A percentile compares a stretch with the other conserved stretches of the same genome.
These are phyloP conservation scores for Kalaharituber pfeilii DNA, from an alignment of 2,329 filamentous ascomycete species.

Conservation along the genomic window DNA sequence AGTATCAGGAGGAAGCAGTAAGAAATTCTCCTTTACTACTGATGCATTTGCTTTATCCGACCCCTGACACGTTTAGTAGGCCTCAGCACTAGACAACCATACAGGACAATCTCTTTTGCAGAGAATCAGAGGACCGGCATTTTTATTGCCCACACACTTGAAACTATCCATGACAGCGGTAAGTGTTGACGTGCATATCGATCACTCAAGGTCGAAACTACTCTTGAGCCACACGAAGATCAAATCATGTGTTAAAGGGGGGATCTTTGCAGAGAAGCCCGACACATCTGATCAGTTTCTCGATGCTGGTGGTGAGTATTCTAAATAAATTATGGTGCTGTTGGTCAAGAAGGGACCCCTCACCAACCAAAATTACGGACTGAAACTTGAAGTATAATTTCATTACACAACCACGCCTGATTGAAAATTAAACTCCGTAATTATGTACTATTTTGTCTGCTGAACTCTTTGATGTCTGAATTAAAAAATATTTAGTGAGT, in stretches of 20 bases:
- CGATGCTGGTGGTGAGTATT: constrained; percentile 61
- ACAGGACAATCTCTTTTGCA: constrained; percentile 75
- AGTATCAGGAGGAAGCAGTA: constrained; percentile 57
- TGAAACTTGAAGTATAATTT: no score
- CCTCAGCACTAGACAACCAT: constrained; percentile 78
- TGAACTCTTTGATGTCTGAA: no score
- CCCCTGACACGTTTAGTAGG: constrained; percentile 28
- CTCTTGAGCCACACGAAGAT: constrained; percentile 31
- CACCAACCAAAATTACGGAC: no score
- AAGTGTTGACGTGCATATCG: constrained; percentile 7
- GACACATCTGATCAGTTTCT: constrained; percentile 77
- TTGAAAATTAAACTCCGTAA: no score
- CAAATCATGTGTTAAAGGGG: constrained; percentile 79
- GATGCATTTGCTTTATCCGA: neutral
- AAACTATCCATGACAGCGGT: constrained; percentile 76
- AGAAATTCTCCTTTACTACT: constrained; percentile 41
- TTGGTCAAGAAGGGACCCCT: no score
- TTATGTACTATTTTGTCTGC: no score
- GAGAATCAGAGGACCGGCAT: constrained; percentile 82
- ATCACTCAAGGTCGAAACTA: constrained; percentile 1
- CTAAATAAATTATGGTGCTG: no score
- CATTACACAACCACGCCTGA: no score
- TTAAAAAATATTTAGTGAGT: no score
- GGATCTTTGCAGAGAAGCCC: constrained; percentile 63
- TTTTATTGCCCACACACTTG: constrained; percentile 79